These are phyloP conservation scores for Panicum miliaceum DNA, from an alignment of 176 grass and related monocot genomes.

Conservation along the genomic window DNA sequence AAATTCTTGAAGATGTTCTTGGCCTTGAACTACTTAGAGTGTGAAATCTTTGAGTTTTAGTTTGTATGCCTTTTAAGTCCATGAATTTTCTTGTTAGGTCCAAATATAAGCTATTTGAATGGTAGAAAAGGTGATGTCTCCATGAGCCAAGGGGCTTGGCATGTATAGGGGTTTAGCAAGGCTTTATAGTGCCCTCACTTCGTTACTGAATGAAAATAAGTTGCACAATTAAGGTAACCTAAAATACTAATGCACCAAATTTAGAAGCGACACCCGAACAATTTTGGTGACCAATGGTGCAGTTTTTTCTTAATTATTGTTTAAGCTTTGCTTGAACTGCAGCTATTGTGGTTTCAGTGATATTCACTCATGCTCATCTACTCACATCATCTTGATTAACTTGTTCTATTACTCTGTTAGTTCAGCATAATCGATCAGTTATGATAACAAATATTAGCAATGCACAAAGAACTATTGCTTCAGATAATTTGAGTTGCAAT, in stretches of 20 bases:
- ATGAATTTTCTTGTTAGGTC: background rate
- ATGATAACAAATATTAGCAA: background rate
- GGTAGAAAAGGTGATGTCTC: background rate
- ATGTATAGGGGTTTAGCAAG: background rate
- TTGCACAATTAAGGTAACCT: background rate
- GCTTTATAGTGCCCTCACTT: background rate
- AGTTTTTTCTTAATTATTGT: background rate
- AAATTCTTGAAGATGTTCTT: background rate
- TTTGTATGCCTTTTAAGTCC: background rate
- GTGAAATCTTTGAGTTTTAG: background rate
- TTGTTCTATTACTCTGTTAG: background rate
- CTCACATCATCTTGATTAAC: background rate
- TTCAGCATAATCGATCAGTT: background rate
- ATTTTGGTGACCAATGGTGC: background rate
- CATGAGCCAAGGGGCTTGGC: background rate
- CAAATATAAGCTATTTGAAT: background rate
- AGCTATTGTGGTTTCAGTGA: background rate
- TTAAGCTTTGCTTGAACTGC: background rate
- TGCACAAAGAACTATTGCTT: background rate
- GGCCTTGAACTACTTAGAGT: background rate
- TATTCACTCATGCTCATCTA: background rate
- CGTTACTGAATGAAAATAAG: slow-evolving; percentile 6
- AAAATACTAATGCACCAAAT: background rate
- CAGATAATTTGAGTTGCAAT: background rate
- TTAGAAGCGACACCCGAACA: background rate